phyloP scores from a whole-genome alignment of 2,329 filamentous ascomycete species.

The Colletotrichum sp. region DNA sequence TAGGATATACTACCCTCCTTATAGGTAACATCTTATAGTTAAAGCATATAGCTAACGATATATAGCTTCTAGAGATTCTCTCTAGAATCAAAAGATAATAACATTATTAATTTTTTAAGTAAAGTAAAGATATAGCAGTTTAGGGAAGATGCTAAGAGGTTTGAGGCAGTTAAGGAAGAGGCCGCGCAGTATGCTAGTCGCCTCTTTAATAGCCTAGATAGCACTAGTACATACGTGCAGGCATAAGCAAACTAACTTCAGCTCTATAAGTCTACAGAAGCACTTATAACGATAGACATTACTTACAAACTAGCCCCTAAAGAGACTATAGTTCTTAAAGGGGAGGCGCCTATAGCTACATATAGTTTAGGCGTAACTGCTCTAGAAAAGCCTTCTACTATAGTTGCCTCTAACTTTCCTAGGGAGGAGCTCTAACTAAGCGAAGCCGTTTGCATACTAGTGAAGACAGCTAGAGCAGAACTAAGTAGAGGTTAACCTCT shows the following conservation, averaged over 20 bases:
- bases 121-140: background rate
- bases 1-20: too few relatives aligned
- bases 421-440: background rate
- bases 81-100: background rate
- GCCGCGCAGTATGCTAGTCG: background rate
- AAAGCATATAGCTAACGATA: too few relatives aligned
- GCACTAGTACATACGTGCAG: too few relatives aligned
- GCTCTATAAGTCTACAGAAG: too few relatives aligned
- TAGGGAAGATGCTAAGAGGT: background rate
- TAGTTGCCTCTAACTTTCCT: background rate
- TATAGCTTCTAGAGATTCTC: background rate
- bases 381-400: background rate
- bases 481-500: background rate
- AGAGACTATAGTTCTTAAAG: background rate
- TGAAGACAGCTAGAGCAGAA: background rate
- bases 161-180: background rate
- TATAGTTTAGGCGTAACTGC: too few relatives aligned
- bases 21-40: too few relatives aligned
- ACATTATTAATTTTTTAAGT: rapidly evolving
- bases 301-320: background rate
- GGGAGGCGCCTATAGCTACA: too few relatives aligned
- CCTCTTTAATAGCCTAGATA: background rate
- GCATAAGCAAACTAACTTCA: too few relatives aligned
- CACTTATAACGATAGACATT: too few relatives aligned
- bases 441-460: background rate